Base-by-base conservation (phyloP, 1,284 basidiomycete species). In the Cryptococcus maquisensis region DNA sequence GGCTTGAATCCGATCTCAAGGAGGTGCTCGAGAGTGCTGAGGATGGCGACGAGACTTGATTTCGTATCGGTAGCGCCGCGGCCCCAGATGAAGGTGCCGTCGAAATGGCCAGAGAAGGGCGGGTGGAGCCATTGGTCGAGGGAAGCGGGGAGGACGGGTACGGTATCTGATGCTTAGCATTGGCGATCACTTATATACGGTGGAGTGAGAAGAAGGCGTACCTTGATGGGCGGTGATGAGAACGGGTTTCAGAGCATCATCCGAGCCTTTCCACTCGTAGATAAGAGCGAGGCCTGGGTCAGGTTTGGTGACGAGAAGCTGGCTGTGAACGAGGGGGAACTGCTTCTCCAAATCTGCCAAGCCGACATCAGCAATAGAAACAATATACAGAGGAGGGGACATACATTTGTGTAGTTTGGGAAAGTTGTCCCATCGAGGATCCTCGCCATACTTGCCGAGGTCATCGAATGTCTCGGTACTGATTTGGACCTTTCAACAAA, bases 1-100 rank as follows among this genome's bases (percentile, higher is more conserved):
- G 82, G 84, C 35, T 75, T 65, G 62, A 82, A 84, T 4, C 48
- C 51, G 7, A 23, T 36, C n/a, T 35, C 39, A 4, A 60, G 28
- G 7, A 61, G 49, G 18, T 41, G 49, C 32, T 59, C 57, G 18
- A 56, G 23, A 3, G 52, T 49, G 9, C 54, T 49, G 3, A 61
- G 50, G 24, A 56, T 42, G 3, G 49, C 57, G n/a, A 61, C 56
- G 15, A 59, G 24, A 21, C 53, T 59, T 8, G 51, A 45, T 28
- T 61, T 61, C 43, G 52, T 54, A 45, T 61, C 60, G 12, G 49
- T 49, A 1, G 57, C 24, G 15, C 60, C 56, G 28, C 60, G 54
- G 13, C 57, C 57, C 51, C 52, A 61, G 1, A 61, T 49, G 50
- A 46, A 61, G 20, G 51, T 49, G 0, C 50, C 59, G 18, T 60